Evolutionary conservation across 805 yeast species (phyloP), one percentile per base, ranked within the genome.

Genomic region (Clavispora carvajalis): DNA sequence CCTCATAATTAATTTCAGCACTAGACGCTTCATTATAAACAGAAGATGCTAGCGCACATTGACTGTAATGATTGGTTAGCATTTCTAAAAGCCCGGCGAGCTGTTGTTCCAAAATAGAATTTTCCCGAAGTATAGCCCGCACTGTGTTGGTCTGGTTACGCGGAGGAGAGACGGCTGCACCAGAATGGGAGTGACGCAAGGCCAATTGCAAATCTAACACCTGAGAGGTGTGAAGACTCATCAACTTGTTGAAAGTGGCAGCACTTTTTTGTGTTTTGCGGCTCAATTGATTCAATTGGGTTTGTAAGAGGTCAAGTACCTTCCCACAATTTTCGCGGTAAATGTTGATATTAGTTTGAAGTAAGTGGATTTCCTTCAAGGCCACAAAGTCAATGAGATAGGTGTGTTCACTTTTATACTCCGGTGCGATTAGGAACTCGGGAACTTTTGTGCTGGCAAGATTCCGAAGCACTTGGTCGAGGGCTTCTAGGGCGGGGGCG

Each of bases 1-100:
- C 76, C 2, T 64, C 57, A 13, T 69, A 58, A 55, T 48, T 75
- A 71, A 21, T 49, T 38, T 43, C 63, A 11, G 36, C 12, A 5
- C 9, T 44, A 54, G 3, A 40, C 0, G 59, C 53, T n/a, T 63
- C 55, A 17, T 57, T 52, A n/a, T 73, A 60, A 6, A 66, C 45
- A 4, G 62, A 60, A 3, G 65, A 53, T 8, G 77, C 84, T 45
- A 74, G 63, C 10, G 64, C 51, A 49, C 95, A 85, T 55, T 85
- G 88, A 58, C 89, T 96, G 52, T 80, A 87, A 62, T 89, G 96
- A 39, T 77, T 77, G 9, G 95, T 82, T 35, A 89, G 65, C 52
- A 89, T 77, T 41, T 79, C 80, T 24, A 90, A 63, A 13, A 83
- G 66, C 2, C 74, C 71, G 1, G 86, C 95, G 60, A 87, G 70